These are phyloP conservation scores for Vitis cinerea DNA, from an alignment of 164 flowering plant species.

Conservation along the genomic window DNA sequence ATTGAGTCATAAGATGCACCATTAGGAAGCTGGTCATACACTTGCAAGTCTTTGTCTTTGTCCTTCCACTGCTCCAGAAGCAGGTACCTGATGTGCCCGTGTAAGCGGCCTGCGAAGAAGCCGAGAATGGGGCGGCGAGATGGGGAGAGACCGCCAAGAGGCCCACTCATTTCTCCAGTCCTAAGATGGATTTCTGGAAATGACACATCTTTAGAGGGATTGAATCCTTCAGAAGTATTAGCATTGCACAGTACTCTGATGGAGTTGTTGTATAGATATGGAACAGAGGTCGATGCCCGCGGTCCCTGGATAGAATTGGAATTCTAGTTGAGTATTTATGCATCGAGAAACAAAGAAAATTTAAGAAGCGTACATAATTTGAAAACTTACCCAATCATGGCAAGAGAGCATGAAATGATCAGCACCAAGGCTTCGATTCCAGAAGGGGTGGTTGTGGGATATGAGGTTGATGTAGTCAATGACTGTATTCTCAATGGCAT, in stretches of 20 bases:
- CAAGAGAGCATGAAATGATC: slow-evolving; percentile 71
- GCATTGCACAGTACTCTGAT: slow-evolving; percentile 68
- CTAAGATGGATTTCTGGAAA: slow-evolving; percentile 55
- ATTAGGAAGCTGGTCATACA: slow-evolving; percentile 36
- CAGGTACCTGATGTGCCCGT: slow-evolving; percentile 46
- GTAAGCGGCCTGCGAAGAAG: slow-evolving; percentile 57
- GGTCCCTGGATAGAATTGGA: slow-evolving; percentile 36
- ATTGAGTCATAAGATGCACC: slow-evolving; percentile 32
- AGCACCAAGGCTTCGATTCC: slow-evolving; percentile 62
- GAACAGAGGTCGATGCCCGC: slow-evolving; percentile 31
- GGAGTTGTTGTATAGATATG: slow-evolving; percentile 37
- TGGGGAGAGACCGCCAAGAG: slow-evolving; percentile 45
- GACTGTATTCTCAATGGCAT: slow-evolving; percentile 23
- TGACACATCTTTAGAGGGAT: slow-evolving; percentile 54
- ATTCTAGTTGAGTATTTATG: not conserved
- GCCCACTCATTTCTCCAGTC: slow-evolving; percentile 32
- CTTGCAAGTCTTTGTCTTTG: slow-evolving; percentile 44
- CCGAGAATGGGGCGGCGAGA: slow-evolving; percentile 42
- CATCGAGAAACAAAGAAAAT: not conserved
- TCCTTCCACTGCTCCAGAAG: slow-evolving; percentile 51
- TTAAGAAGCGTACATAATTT: too few species aligned
- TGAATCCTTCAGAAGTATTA: slow-evolving; percentile 58
- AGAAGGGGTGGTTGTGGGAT: slow-evolving; percentile 38
- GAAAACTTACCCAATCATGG: slow-evolving; percentile 50
- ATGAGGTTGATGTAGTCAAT: slow-evolving; percentile 41